phyloP scores from a whole-genome alignment of 805 yeast species.

The Yamadazyma insecticola region DNA sequence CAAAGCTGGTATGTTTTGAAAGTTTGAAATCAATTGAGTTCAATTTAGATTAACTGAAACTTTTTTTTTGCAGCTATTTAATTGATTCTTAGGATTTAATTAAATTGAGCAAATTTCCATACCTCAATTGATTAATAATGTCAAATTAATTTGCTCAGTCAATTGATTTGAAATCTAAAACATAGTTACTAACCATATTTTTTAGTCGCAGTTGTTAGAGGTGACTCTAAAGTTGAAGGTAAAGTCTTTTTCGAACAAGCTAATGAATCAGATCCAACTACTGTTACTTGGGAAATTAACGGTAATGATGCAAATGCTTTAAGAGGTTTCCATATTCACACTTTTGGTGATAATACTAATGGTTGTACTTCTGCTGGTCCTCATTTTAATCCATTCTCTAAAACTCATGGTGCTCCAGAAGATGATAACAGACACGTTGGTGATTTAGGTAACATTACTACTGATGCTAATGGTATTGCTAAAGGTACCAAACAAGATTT shows the following conservation, averaged over 20 bases:
- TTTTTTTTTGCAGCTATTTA: not conserved
- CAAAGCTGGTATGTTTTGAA: constrained; percentile 53
- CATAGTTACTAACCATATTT: constrained; percentile 4
- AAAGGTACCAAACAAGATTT: constrained; percentile 81
- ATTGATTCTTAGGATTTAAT: not conserved
- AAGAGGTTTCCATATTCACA: constrained; percentile 97
- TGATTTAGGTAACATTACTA: constrained; percentile 90
- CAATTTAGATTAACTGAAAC: not conserved
- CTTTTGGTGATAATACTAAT: constrained; percentile 98
- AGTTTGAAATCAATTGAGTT: not conserved
- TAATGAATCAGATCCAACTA: constrained; percentile 76
- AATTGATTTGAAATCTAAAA: no score
- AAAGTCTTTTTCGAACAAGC: constrained; percentile 82
- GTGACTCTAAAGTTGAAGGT: constrained; percentile 89
- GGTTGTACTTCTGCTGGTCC: constrained; percentile 99
- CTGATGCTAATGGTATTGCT: constrained; percentile 86
- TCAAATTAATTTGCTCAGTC: constrained; percentile 1
- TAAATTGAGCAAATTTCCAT: no score
- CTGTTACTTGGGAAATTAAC: constrained; percentile 78
- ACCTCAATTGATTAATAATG: no score
- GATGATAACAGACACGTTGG: constrained; percentile 85
- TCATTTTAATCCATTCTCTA: constrained; percentile 86
- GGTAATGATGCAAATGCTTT: constrained; percentile 87
- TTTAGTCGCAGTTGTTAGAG: constrained; percentile 90
- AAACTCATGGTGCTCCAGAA: constrained; percentile 89